Percentiles rank a stretch among this genome's conserved stretches.
Evolutionary conservation across 169 alveolate species (phyloP).

Genomic region (Eimeria zaria): DNA sequence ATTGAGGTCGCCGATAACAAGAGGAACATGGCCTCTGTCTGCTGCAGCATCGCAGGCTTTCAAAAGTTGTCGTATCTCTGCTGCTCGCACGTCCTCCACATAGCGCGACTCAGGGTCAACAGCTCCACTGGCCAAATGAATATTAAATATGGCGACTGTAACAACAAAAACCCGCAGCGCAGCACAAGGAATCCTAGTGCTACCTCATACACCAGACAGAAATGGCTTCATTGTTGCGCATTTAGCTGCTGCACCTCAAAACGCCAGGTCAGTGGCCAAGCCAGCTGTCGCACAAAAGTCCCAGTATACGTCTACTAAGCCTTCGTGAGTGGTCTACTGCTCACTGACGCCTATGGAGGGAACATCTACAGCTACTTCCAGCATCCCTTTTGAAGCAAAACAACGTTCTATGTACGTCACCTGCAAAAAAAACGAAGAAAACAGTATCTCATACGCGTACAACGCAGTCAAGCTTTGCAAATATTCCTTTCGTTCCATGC

Average conservation of each 20-base stretch:
- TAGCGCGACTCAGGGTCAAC: conserved; percentile 94
- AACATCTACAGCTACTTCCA: conserved; percentile 93
- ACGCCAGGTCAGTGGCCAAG: neutral
- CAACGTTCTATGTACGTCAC: conserved; percentile 94
- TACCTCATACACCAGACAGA: neutral
- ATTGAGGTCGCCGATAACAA: conserved; percentile 94
- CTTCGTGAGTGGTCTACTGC: neutral
- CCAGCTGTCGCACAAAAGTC: neutral
- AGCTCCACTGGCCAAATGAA: conserved; percentile 96
- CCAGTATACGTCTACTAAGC: neutral
- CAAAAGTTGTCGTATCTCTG: conserved; percentile 93
- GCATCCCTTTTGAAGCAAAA: conserved; percentile 94
- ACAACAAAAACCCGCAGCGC: neutral
- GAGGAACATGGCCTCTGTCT: conserved; percentile 92
- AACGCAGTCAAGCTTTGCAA: neutral
- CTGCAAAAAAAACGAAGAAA: conserved; percentile 14
- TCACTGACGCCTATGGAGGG: conserved; percentile 92
- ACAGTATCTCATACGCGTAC: neutral
- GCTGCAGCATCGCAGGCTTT: conserved; percentile 91
- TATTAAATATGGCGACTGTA: conserved; percentile 91
- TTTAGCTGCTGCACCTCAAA: neutral
- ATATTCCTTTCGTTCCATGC: neutral
- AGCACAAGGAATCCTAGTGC: neutral
- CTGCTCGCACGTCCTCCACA: conserved; percentile 92
- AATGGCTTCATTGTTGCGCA: neutral